Conservation (phyloP, 371 early-diverging fungal genomes). For the Lichtheimia corymbifera region DNA sequence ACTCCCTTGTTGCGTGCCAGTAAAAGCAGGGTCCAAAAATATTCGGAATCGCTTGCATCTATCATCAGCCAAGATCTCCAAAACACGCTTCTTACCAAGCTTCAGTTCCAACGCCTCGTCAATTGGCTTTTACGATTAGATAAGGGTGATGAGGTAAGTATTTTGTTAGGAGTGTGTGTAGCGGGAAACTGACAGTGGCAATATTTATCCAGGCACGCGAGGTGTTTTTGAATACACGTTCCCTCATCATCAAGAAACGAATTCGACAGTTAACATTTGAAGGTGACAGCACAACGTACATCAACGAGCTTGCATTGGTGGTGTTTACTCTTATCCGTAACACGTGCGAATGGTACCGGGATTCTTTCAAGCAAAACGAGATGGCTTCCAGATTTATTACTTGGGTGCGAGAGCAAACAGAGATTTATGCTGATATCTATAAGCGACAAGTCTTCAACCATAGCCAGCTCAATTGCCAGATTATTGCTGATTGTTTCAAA, state of each 20-base stretch:
- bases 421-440: constrained; percentile 82
- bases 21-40: constrained; percentile 60
- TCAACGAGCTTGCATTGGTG: constrained; percentile 83
- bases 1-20: constrained; percentile 51
- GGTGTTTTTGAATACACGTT: constrained; percentile 75
- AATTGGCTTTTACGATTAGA: constrained; percentile 80
- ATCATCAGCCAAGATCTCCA: constrained; percentile 76
- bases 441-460: constrained; percentile 85
- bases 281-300: constrained; percentile 83
- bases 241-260: constrained; percentile 77
- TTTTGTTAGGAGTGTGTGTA: neutral
- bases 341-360: constrained; percentile 93
- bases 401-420: constrained; percentile 89
- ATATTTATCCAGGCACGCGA: constrained; percentile 66
- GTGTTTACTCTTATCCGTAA: constrained; percentile 88
- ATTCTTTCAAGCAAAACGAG: constrained; percentile 81
- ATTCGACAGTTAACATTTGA: constrained; percentile 85
- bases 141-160: constrained; percentile 67
- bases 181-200: neutral
- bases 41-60: constrained; percentile 63
- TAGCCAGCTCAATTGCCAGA: constrained; percentile 71
- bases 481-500: constrained; percentile 84
- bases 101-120: constrained; percentile 79
- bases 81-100: constrained; percentile 77
- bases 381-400: constrained; percentile 92